Conservation (phyloP, 805 yeast genomes). For the Metschnikowia henanensis region DNA sequence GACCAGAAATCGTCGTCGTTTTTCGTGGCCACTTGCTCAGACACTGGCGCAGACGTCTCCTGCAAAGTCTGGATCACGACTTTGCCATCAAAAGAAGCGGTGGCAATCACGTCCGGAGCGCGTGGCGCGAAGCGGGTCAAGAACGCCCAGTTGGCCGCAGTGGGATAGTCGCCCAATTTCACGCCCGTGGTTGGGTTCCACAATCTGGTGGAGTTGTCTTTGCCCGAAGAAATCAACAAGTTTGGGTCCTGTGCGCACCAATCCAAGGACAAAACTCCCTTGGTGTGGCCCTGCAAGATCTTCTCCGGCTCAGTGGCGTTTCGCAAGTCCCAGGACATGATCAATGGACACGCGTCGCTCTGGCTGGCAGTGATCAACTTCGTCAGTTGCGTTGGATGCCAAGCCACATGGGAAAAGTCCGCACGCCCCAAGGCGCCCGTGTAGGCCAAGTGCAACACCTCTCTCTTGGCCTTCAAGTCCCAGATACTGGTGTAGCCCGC, state of each 20-base stretch:
- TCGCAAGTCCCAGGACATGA: constrained; percentile 91
- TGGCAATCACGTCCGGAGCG: constrained; percentile 87
- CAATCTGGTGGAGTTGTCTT: constrained; percentile 80
- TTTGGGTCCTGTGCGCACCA: constrained; percentile 88
- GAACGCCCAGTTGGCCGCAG: constrained; percentile 92
- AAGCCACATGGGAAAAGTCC: constrained; percentile 76
- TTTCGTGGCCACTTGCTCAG: constrained; percentile 41
- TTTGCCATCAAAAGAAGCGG: constrained; percentile 85
- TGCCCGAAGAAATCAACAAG: constrained; percentile 85
- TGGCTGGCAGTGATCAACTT: constrained; percentile 86
- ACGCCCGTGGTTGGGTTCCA: constrained; percentile 87
- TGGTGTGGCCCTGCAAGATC: constrained; percentile 74
- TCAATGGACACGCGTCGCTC: constrained; percentile 74
- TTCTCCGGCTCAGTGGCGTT: constrained; percentile 89
- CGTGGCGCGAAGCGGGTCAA: constrained; percentile 84
- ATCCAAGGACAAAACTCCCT: constrained; percentile 87
- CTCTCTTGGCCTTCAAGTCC: constrained; percentile 87
- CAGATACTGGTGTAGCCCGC: constrained; percentile 88
- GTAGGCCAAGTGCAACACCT: constrained; percentile 82
- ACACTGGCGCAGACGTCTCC: constrained; percentile 67
- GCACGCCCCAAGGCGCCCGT: constrained; percentile 59
- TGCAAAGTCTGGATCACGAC: constrained; percentile 82
- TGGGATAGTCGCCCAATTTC: constrained; percentile 83
- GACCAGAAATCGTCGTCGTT: constrained; percentile 87
- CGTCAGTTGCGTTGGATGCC: constrained; percentile 94